Base-by-base conservation (phyloP, 192 early-diverging fungal species). In the Coemansia sp. region DNA sequence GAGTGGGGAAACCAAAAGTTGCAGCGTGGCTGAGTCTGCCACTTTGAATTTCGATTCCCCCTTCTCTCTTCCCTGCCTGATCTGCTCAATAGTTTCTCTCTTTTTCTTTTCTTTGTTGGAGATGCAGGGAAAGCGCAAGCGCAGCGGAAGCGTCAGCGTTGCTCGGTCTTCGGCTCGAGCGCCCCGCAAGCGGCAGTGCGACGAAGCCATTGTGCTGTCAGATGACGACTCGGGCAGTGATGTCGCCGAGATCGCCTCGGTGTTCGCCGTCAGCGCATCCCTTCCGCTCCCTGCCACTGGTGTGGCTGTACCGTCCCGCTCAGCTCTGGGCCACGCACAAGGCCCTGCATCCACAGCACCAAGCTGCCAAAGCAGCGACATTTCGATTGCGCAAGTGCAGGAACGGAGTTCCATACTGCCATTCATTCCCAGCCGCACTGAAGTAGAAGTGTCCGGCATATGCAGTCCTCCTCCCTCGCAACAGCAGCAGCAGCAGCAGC, bases 1-100 rank as follows among this genome's bases (percentile, higher is more conserved):
- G 26, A 22, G 46, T 24, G 46, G 46, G 46, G 46, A 50, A 50
- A 50, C 46, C 46, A 24, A 50, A 50, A 50, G 46, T 50, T 14
- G 22, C 46, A 14, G 46, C 24, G 27, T 50, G 46, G 46, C 44
- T 46, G 19, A 18, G 40, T 42, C 8, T 15, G 17, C 22, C 10
- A 24, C 8, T 24, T n/a, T n/a, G n/a, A n/a, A 24, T 22, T 18
- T 46, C 44, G 26, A 46, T 11, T 14, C 19, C 44, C 21, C 11
- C 44, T 21, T 46, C 14, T 4, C 9, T 11, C 17, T 17, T 14
- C 44, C 10, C 44, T 24, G 44, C 11, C 21, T 46, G 17, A 14
- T 27, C 21, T 46, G 11, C 22, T 44, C 8, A 2, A 32, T 32
- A 4, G 29, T 4, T 32, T 32, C 29, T 32, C 7, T 32, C 29